Percentiles rank a stretch among this genome's conserved stretches.
Evolutionary conservation across 2,329 filamentous ascomycete species (phyloP).

Genomic region (Rutstroemia sp.): DNA sequence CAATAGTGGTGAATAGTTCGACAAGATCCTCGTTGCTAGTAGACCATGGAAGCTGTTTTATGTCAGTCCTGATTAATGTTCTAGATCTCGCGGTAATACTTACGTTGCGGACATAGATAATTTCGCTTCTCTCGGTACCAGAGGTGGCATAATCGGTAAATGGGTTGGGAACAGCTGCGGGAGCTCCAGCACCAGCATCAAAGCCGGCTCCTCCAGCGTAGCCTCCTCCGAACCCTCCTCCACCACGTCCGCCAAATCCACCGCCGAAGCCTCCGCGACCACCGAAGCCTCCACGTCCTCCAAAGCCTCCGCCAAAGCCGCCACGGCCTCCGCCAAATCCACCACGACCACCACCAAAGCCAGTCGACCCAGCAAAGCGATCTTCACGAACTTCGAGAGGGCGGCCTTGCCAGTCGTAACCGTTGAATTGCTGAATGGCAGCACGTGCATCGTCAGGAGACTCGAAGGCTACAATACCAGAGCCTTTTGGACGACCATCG

Average conservation of each 20-base stretch:
- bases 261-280: conserved; percentile 49
- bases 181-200: conserved; percentile 32
- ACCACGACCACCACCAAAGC: conserved; percentile 34
- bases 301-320: conserved; percentile 43
- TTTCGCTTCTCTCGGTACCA: conserved; percentile 73
- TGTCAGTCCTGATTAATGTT: conserved; percentile 12
- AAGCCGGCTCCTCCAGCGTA: conserved; percentile 42
- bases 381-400: conserved; percentile 92
- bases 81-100: conserved; percentile 35
- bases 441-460: conserved; percentile 90
- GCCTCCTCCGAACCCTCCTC: conserved; percentile 42
- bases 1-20: conserved; percentile 95
- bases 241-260: conserved; percentile 33
- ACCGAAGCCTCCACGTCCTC: conserved; percentile 50
- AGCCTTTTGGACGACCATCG: conserved; percentile 91
- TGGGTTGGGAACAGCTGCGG: conserved; percentile 64
- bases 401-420: conserved; percentile 96
- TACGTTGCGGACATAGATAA: conserved; percentile 95
- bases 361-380: conserved; percentile 66
- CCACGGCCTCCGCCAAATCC: conserved; percentile 37
- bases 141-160: conserved; percentile 91
- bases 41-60: conserved; percentile 87
- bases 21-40: conserved; percentile 97
- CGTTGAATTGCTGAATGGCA: conserved; percentile 95
- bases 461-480: conserved; percentile 95